Evolutionary conservation across 352 stramenopile species (phyloP), one percentile per base, ranked within the genome.

Genomic region (Phytophthora podocarpi): DNA sequence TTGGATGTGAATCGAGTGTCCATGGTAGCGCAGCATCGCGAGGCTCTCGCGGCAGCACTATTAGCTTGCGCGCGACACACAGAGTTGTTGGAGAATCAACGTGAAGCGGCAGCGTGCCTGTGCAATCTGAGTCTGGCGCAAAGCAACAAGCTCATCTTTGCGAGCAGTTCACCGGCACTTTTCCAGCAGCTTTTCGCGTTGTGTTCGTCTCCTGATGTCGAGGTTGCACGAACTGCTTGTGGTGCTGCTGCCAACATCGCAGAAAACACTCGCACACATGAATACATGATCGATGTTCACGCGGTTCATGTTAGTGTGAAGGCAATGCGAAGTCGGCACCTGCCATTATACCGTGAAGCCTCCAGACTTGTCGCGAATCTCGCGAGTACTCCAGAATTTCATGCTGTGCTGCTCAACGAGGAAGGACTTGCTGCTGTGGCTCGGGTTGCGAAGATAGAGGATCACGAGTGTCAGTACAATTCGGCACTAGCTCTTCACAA

Each of bases 381-480:
- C 46, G 53, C 98, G 28, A 89, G 74, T 7, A 96, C 91, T 2
- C 60, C 62, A 16, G 83, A 89, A 34, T 86, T 89, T 39, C 94
- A 98, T 63, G 41, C 67, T 12, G 51, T 88, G 34, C 80, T 98
- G 56, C 64, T 98, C 8, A 79, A 96, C n/a, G 50, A 72, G 12
- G 60, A 74, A 48, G 96, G 94, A 0, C 70, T 98, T 49, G 28
- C 66, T n/a, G 82, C 81, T 18, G 64, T 99, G 10, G 66, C 97
- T 34, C 75, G 85, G 32, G 78, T 98, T 15, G 91, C 93, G 12
- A 93, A 92, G 63, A 78, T 90, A 37, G 91, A 98, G 41, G 79
- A 96, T 64, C 81, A 98, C 61, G 94, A 96, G 69, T 95, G 91
- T 58, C 82, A 95, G 50, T 97, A 95, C 64, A 97, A 97, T 68